A percentile compares a stretch with the other conserved stretches of the same genome.
Conservation (phyloP, 768 basidiomycete species). For the Artomyces pyxidatus region DNA sequence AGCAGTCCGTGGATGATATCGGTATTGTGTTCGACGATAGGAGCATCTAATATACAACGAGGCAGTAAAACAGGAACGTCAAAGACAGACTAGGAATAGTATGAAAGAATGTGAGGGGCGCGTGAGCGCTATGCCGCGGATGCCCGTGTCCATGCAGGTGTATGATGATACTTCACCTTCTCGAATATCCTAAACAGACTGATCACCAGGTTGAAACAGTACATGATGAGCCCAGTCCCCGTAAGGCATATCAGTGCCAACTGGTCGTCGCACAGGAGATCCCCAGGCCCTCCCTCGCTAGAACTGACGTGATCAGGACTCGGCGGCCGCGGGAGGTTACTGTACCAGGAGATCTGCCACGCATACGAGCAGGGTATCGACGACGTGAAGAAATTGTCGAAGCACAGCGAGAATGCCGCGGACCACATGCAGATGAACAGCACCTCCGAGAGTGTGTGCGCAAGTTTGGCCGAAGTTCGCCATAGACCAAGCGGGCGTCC, state of each 20-base stretch:
- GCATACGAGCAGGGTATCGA: constrained; percentile 65
- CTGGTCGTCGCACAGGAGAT: constrained; percentile 66
- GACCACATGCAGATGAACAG: constrained; percentile 94
- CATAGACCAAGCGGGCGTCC: constrained; percentile 88
- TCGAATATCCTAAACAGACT: constrained; percentile 83
- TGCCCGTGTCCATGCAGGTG: background rate
- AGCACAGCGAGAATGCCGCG: constrained; percentile 76
- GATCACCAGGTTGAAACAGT: constrained; percentile 80
- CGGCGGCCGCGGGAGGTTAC: constrained; percentile 42
- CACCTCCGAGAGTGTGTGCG: constrained; percentile 82
- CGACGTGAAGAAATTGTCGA: constrained; percentile 91
- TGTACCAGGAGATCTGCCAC: constrained; percentile 66
- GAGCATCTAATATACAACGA: too few species aligned
- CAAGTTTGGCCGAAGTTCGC: constrained; percentile 80
- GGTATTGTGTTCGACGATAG: too few species aligned
- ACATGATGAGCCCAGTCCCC: constrained; percentile 67
- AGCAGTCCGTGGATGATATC: too few species aligned
- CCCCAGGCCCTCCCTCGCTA: constrained; percentile 38
- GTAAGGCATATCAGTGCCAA: constrained; percentile 73
- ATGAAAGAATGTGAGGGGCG: background rate
- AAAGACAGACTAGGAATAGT: too few species aligned
- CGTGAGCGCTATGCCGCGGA: background rate
- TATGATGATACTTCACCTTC: constrained; percentile 69
- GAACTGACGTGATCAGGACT: constrained; percentile 36
- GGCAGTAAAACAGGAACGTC: too few species aligned